Conservation (phyloP, 1,284 basidiomycete genomes). For the Marasmius fiardii region DNA sequence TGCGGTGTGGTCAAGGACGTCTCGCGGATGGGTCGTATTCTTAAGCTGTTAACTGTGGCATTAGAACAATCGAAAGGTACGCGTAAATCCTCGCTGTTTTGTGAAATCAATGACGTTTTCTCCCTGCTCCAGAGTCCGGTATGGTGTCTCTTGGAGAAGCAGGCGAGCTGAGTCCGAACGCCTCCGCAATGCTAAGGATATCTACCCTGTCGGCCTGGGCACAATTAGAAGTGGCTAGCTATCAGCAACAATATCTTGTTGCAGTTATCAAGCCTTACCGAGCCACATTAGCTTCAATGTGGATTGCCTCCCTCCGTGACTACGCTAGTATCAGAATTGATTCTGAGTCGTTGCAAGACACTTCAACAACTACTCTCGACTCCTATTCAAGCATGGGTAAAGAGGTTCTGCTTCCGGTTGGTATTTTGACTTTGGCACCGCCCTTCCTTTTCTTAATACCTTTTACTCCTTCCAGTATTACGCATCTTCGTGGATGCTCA, state of each 20-base stretch:
- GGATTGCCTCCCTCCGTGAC: conserved; percentile 88
- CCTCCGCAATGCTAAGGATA: conserved; percentile 92
- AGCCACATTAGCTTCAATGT: conserved; percentile 73
- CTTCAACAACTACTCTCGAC: conserved; percentile 70
- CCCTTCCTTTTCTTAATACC: conserved; percentile 5
- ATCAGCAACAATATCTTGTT: conserved; percentile 73
- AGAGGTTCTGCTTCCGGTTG: conserved; percentile 86
- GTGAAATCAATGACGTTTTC: conserved; percentile 10
- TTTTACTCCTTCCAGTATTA: conserved; percentile 69
- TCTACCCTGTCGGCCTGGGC: conserved; percentile 97
- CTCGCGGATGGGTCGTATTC: conserved; percentile 87
- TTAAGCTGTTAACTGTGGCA: conserved; percentile 85
- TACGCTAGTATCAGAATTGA: conserved; percentile 91
- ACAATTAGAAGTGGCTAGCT: conserved; percentile 81
- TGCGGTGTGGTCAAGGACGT: conserved; percentile 95
- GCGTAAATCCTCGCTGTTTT: conserved; percentile 15
- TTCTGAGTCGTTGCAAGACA: conserved; percentile 78
- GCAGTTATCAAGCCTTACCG: conserved; percentile 86
- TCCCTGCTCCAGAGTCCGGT: conserved; percentile 73
- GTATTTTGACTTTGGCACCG: conserved; percentile 24
- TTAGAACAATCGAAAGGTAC: conserved; percentile 88
- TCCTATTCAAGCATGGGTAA: conserved; percentile 85
- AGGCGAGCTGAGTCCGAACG: conserved; percentile 87
- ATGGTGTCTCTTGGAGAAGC: conserved; percentile 88
- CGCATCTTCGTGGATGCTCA: conserved; percentile 76